phyloP scores from a whole-genome alignment of 176 grass and related monocot species.

The Oryza coarctata region DNA sequence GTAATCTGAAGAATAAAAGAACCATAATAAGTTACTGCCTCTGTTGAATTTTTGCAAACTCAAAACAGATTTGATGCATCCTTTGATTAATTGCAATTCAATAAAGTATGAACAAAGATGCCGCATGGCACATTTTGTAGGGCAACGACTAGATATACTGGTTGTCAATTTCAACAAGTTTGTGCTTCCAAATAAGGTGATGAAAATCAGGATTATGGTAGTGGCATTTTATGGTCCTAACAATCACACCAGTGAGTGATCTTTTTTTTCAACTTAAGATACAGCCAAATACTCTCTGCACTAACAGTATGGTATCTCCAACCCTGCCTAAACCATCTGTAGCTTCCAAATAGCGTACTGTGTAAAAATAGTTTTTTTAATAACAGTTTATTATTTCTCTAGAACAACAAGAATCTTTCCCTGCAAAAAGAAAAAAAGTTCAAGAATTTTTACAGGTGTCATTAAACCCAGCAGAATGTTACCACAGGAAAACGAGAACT shows the following conservation, averaged over 20 bases:
- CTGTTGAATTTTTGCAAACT: neutral
- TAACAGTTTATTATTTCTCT: neutral
- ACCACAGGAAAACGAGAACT: neutral
- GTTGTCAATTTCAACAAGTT: slow-evolving; percentile 21
- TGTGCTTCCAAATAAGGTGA: neutral
- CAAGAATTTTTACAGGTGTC: neutral
- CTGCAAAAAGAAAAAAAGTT: too few relatives aligned
- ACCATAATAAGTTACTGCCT: neutral
- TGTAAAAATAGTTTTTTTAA: neutral
- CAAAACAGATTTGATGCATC: neutral
- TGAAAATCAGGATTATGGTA: neutral
- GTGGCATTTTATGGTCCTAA: neutral
- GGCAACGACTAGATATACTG: neutral
- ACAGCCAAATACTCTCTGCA: neutral
- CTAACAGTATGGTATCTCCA: neutral
- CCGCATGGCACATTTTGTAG: neutral
- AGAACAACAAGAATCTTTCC: too few relatives aligned
- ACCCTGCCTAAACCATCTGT: neutral
- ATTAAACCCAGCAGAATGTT: neutral
- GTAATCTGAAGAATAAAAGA: neutral
- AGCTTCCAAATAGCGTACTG: neutral
- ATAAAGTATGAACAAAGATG: neutral
- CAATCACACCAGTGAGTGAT: neutral
- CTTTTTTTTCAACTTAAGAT: neutral
- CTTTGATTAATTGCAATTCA: neutral